Evolutionary conservation across 2,329 filamentous ascomycete genomes (phyloP).

Genomic region (Pseudocercospora fuligena): DNA sequence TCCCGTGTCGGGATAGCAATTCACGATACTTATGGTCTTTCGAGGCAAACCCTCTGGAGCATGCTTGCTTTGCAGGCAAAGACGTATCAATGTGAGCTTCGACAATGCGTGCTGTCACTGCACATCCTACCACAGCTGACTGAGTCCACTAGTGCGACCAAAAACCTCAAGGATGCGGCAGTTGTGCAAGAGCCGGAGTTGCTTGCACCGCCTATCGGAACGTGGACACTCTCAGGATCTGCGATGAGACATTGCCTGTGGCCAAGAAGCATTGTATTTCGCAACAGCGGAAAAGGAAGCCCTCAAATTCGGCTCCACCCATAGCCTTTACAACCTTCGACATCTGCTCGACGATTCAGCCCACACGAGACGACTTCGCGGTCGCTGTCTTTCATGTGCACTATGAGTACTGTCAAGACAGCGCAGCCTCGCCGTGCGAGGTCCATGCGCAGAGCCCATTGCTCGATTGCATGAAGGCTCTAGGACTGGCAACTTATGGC

Average conservation of each 20-base stretch:
- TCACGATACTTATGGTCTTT: not conserved
- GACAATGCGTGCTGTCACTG: no score
- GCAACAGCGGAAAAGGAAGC: not conserved
- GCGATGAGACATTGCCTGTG: not conserved
- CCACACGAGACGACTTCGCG: not conserved
- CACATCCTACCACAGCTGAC: not conserved
- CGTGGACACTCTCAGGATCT: not conserved
- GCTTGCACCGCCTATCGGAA: not conserved
- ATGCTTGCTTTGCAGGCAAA: constrained; percentile 4
- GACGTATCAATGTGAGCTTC: not conserved
- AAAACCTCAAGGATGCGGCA: constrained; percentile 3
- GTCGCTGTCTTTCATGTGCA: not conserved
- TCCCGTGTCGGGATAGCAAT: not conserved
- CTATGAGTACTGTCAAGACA: not conserved
- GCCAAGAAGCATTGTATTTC: not conserved
- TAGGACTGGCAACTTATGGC: not conserved
- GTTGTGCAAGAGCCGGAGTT: constrained; percentile 3
- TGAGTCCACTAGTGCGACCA: not conserved
- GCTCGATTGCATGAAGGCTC: not conserved
- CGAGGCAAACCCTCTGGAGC: constrained; percentile 2
- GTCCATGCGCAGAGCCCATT: not conserved
- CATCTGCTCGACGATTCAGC: not conserved
- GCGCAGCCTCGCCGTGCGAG: not conserved
- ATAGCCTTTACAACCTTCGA: not conserved
- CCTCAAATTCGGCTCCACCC: not conserved